Percentiles rank a stretch among this genome's conserved stretches.
phyloP scores from a whole-genome alignment of 129 eudicot genomes.

The Saposhnikovia divaricata region DNA sequence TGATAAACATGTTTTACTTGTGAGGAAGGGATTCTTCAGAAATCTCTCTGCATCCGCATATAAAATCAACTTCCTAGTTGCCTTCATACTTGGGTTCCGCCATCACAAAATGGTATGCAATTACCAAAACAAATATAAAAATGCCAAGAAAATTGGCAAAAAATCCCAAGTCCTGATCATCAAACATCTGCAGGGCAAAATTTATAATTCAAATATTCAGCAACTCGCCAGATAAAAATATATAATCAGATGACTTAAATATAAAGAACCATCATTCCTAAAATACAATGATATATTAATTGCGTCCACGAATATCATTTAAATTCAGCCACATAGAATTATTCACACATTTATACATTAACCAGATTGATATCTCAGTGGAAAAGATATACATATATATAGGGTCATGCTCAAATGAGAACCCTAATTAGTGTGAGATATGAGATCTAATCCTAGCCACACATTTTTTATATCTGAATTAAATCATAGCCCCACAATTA shows the following conservation, averaged over 20 bases:
- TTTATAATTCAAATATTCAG: background rate
- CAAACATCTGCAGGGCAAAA: constrained; percentile 53
- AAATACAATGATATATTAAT: background rate
- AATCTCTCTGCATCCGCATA: constrained; percentile 13
- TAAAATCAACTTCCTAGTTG: constrained; percentile 14
- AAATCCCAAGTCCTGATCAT: constrained; percentile 61
- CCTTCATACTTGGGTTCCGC: constrained; percentile 61
- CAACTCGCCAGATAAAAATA: background rate
- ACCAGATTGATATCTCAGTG: background rate
- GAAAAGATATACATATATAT: background rate
- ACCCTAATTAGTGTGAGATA: no score
- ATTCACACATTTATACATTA: background rate
- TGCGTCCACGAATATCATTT: background rate
- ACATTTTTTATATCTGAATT: no score
- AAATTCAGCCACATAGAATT: background rate
- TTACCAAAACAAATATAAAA: constrained; percentile 38
- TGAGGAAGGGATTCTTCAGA: background rate
- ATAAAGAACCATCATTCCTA: background rate
- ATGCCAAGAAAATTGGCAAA: constrained; percentile 62
- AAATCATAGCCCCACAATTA: no score
- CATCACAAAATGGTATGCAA: constrained; percentile 59
- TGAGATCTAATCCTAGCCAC: no score
- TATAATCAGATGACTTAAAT: background rate
- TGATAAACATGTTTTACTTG: constrained; percentile 1
- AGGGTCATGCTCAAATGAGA: no score